Evolutionary conservation across 2,329 filamentous ascomycete species (phyloP).

Genomic region (Colletotrichum tamarilloi): DNA sequence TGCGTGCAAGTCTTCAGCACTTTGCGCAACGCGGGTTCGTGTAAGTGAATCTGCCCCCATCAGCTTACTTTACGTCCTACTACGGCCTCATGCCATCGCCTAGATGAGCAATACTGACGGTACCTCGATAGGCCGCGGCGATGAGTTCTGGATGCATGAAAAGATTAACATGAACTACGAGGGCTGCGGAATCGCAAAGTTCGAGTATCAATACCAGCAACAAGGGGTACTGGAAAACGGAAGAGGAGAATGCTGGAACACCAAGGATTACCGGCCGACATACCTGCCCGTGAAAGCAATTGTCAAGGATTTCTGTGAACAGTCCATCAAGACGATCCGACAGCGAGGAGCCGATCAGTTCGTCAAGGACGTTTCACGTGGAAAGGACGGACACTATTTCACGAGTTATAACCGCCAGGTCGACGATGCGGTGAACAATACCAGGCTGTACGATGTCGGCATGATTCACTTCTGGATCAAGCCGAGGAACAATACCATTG

Average conservation of each 20-base stretch:
- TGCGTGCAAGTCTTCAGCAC: conserved; percentile 18
- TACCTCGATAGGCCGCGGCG: not conserved
- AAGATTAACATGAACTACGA: not conserved
- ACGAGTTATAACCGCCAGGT: conserved; percentile 25
- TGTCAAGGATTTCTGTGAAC: conserved; percentile 5
- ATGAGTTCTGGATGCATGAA: conserved; percentile 27
- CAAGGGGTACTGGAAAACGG: not conserved
- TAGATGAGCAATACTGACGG: not conserved
- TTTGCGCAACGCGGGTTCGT: not conserved
- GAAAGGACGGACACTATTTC: conserved; percentile 14
- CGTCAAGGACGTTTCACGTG: not conserved
- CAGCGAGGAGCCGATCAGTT: not conserved
- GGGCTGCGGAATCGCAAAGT: conserved; percentile 15
- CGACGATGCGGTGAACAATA: not conserved
- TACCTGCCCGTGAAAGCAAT: not conserved
- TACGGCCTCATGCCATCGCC: not conserved
- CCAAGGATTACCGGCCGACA: not conserved
- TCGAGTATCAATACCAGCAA: not conserved
- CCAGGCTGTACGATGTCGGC: not conserved
- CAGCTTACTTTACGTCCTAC: not conserved
- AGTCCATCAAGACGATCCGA: not conserved
- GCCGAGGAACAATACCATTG: not conserved
- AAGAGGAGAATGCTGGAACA: conserved; percentile 17
- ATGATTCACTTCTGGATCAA: conserved; percentile 28
- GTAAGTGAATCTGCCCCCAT: not conserved